These are phyloP conservation scores for Thraustotheca clavata DNA, from an alignment of 352 stramenopile genomes.

Conservation along the genomic window DNA sequence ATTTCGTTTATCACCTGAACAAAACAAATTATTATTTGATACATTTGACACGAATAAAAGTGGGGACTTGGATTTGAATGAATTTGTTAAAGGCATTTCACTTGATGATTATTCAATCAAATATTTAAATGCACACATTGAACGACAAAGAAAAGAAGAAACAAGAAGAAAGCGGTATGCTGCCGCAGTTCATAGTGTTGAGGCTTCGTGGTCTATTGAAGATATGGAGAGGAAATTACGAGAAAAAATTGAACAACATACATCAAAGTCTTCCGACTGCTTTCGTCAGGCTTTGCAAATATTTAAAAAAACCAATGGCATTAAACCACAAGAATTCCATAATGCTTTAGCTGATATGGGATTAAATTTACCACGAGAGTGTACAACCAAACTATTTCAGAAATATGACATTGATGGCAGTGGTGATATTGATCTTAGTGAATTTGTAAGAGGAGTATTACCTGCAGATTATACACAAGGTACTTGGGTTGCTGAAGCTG, in stretches of 20 bases:
- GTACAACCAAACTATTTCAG: conserved; percentile 53
- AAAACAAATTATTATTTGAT: conserved; percentile 51
- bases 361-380: conserved; percentile 37
- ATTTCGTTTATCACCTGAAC: conserved; percentile 39
- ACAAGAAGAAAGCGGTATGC: conserved; percentile 37
- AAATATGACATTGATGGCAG: conserved; percentile 65
- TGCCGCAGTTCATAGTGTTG: conserved; percentile 59
- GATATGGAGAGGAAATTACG: conserved; percentile 76
- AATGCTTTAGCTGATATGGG: conserved; percentile 45
- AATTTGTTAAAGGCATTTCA: conserved; percentile 72
- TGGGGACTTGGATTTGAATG: conserved; percentile 66
- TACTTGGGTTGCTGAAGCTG: conserved; percentile 66
- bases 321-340: conserved; percentile 64
- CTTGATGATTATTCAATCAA: conserved; percentile 55
- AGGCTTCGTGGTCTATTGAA: conserved; percentile 58
- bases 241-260: conserved; percentile 76
- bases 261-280: conserved; percentile 63
- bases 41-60: conserved; percentile 72
- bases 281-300: conserved; percentile 73
- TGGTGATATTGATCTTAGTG: conserved; percentile 67
- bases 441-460: conserved; percentile 72
- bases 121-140: conserved; percentile 28
- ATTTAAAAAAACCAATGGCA: conserved; percentile 80
- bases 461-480: conserved; percentile 61
- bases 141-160: conserved; percentile 47